phyloP scores from a whole-genome alignment of 306 rosid genomes.

The Corylus avellana region DNA sequence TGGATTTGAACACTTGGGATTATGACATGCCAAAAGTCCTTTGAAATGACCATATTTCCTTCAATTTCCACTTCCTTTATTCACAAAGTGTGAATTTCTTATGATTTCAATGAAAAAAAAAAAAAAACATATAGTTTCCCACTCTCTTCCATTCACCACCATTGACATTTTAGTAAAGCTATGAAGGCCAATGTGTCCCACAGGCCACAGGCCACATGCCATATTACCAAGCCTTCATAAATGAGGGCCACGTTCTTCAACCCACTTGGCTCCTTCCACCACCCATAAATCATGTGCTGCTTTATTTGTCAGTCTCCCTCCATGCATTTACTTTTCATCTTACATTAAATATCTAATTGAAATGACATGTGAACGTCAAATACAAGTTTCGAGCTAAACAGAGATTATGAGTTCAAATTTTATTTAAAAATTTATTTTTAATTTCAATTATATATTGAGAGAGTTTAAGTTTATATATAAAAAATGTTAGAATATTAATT shows the following conservation, averaged over 20 bases:
- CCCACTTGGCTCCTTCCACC: slow-evolving; percentile 8
- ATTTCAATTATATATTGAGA: no score
- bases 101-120: neutral
- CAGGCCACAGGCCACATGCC: neutral
- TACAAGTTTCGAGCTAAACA: no score
- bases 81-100: neutral
- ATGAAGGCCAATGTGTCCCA: slow-evolving; percentile 35
- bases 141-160: neutral
- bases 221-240: slow-evolving; percentile 26
- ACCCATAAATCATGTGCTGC: slow-evolving; percentile 26
- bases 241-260: slow-evolving; percentile 12
- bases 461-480: no score
- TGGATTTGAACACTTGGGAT: neutral
- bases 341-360: no score
- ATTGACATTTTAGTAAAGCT: neutral
- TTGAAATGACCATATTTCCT: neutral
- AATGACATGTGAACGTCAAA: no score
- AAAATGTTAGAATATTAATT: no score
- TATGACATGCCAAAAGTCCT: neutral
- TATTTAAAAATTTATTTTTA: no score
- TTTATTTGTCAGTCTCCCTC: neutral
- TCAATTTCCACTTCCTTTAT: no score
- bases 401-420: no score
- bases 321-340: neutral
- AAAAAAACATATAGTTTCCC: neutral